These are phyloP conservation scores for Hypoxylon rubiginosum DNA, from an alignment of 2,329 filamentous ascomycete genomes.

Conservation along the genomic window DNA sequence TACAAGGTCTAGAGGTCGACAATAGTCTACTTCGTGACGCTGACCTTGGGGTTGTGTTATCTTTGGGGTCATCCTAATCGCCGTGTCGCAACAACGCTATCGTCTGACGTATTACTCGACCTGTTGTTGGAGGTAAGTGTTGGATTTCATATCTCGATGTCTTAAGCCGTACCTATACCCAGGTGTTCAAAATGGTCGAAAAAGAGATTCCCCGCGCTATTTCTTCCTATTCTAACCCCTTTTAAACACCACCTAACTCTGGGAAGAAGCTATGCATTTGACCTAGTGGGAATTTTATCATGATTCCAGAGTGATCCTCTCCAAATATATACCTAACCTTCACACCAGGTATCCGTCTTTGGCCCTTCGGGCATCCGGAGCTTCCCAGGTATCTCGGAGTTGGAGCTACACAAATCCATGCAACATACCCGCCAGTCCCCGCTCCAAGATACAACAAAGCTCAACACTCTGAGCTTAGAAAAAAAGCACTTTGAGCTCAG, in stretches of 20 bases:
- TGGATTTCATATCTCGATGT: neutral
- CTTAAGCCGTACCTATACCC: neutral
- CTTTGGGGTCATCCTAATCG: neutral
- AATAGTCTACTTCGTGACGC: neutral
- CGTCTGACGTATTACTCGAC: neutral
- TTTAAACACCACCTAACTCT: neutral
- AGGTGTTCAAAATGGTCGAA: neutral
- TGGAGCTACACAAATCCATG: neutral
- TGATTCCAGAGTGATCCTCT: neutral
- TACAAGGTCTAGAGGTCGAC: neutral
- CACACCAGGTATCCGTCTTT: neutral
- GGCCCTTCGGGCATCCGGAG: slow-evolving; percentile 2
- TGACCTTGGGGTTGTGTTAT: neutral
- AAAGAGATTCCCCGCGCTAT: neutral
- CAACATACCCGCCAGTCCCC: neutral
- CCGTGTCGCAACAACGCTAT: neutral
- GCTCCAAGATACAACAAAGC: neutral
- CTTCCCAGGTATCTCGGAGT: neutral
- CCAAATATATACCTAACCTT: neutral
- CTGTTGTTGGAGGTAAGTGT: neutral
- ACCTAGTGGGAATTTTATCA: neutral
- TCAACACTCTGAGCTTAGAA: slow-evolving; percentile 1
- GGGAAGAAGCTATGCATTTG: neutral
- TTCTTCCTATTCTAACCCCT: neutral
- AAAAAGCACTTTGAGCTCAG: neutral